Conservation (phyloP, 2,329 filamentous ascomycete genomes). For the Microsporum canis region DNA sequence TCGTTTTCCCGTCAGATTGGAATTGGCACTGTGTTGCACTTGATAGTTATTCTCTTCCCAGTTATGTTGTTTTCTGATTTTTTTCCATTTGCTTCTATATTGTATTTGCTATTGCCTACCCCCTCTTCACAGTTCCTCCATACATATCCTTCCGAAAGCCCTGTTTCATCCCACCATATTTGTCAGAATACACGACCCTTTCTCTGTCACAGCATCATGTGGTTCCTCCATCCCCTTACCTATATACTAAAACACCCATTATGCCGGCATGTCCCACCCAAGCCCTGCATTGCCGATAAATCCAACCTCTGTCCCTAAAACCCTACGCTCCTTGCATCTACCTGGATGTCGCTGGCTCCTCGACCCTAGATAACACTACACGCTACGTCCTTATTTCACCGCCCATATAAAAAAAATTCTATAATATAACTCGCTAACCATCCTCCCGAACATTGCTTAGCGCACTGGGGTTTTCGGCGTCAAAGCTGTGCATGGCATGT, state of each 20-base stretch:
- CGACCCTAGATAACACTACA: background rate
- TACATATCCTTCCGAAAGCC: background rate
- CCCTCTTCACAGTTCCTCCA: conserved; percentile 6
- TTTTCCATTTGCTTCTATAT: conserved; percentile 17
- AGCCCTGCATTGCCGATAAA: background rate
- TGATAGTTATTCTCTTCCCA: conserved; percentile 11
- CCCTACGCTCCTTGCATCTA: background rate
- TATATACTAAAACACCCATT: background rate
- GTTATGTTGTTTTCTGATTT: conserved; percentile 15
- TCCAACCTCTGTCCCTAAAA: background rate
- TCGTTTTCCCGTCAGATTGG: background rate
- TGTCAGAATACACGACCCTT: background rate
- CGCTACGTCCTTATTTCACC: background rate
- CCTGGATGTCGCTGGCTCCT: background rate
- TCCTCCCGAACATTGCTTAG: background rate
- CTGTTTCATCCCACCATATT: background rate
- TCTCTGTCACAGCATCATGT: background rate
- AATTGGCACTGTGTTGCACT: conserved; percentile 1
- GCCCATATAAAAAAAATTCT: background rate
- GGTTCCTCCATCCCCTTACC: background rate
- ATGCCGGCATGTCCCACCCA: background rate
- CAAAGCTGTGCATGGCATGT: background rate
- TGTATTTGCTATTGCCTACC: conserved; percentile 13
- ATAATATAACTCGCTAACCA: background rate
- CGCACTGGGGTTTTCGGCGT: background rate